A percentile compares a stretch with the other conserved stretches of the same genome.
Evolutionary conservation across 1,139 yeast genomes (phyloP).

Genomic region (Yamadazyma siamensis): DNA sequence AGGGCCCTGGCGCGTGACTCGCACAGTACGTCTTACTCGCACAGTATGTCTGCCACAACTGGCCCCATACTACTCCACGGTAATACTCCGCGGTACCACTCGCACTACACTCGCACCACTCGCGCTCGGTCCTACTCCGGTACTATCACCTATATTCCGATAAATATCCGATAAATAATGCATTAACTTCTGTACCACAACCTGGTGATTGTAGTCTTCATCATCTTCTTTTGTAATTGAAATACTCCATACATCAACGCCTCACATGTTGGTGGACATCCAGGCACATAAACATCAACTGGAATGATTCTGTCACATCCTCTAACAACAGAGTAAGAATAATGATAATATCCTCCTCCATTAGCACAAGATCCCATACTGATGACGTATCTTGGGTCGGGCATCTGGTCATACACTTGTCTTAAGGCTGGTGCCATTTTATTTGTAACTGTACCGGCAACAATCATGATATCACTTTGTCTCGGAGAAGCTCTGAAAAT

Average conservation of each 20-base stretch:
- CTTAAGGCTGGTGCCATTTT: constrained; percentile 94
- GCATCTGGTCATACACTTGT: constrained; percentile 93
- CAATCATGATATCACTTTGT: constrained; percentile 91
- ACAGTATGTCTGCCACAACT: no score
- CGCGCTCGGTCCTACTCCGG: no score
- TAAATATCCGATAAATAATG: no score
- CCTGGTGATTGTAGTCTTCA: constrained; percentile 75
- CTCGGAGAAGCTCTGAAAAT: constrained; percentile 95
- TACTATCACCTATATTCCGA: no score
- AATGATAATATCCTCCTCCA: constrained; percentile 93
- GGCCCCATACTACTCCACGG: no score
- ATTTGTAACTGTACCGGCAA: constrained; percentile 88
- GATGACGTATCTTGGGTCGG: constrained; percentile 87
- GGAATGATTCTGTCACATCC: constrained; percentile 90
- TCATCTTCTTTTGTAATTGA: constrained; percentile 87
- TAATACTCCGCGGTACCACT: no score
- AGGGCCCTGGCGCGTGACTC: no score
- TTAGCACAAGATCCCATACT: constrained; percentile 95
- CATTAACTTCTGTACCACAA: constrained; percentile 78
- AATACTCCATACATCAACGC: constrained; percentile 89
- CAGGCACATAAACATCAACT: constrained; percentile 88
- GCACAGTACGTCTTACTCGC: no score
- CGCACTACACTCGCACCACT: no score
- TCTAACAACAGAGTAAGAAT: constrained; percentile 83
- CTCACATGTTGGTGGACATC: constrained; percentile 91